Evolutionary conservation across 768 basidiomycete genomes (phyloP).

Genomic region (Exsudoporus frostii): DNA sequence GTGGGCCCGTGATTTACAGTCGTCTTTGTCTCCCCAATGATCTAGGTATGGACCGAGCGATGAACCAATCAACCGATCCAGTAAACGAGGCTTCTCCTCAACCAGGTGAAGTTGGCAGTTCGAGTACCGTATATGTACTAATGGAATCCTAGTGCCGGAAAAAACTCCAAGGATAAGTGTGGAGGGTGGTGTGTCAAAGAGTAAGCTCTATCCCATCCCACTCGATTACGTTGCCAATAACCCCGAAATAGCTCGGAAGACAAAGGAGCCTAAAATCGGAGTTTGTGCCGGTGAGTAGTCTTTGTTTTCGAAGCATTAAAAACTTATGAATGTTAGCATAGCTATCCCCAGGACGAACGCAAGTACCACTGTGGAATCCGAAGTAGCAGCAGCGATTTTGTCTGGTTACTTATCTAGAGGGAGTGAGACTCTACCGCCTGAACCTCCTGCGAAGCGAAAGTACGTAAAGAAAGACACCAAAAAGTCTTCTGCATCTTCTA

Average conservation of each 20-base stretch:
- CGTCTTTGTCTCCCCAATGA: neutral
- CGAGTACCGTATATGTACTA: neutral
- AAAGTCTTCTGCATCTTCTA: slow-evolving; percentile 3
- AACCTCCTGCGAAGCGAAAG: slow-evolving; percentile 10
- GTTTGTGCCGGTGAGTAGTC: slow-evolving; percentile 17
- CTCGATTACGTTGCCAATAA: slow-evolving; percentile 1
- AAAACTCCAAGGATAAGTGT: neutral
- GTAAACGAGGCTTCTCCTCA: neutral
- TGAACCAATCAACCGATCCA: neutral
- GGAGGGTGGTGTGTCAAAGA: neutral
- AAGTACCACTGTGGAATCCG: slow-evolving; percentile 14
- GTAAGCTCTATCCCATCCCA: slow-evolving; percentile 5
- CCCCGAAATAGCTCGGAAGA: slow-evolving; percentile 3
- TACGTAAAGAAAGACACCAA: slow-evolving; percentile 5
- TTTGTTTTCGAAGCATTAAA: slow-evolving; percentile 4
- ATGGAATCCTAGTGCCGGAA: slow-evolving; percentile 1
- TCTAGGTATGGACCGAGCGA: slow-evolving; percentile 3
- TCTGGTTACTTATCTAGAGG: slow-evolving; percentile 1
- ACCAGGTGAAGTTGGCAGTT: slow-evolving; percentile 8
- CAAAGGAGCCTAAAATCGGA: neutral
- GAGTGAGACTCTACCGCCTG: slow-evolving; percentile 2
- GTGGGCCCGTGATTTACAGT: neutral
- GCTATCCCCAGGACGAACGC: slow-evolving; percentile 16
- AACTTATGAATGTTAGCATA: slow-evolving; percentile 24
- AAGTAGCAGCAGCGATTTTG: slow-evolving; percentile 20